Evolutionary conservation across 805 yeast genomes (phyloP).

Genomic region (Metschnikowia continentalis): DNA sequence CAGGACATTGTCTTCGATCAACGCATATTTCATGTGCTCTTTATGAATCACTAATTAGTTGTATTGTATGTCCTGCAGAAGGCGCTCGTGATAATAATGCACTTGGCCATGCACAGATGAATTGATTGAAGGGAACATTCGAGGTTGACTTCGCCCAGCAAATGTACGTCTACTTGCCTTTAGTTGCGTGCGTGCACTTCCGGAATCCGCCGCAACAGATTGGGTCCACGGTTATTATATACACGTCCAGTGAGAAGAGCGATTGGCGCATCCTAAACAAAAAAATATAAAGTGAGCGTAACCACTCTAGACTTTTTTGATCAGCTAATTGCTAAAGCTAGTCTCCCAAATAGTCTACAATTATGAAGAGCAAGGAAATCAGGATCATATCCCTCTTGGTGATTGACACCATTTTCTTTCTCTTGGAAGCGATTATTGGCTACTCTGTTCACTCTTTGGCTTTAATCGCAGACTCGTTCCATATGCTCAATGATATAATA

Average conservation of each 20-base stretch:
- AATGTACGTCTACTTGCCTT: background rate
- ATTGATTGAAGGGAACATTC: background rate
- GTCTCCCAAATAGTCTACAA: background rate
- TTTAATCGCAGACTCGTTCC: constrained; percentile 93
- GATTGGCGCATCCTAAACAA: background rate
- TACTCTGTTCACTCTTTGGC: constrained; percentile 94
- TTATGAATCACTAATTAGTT: background rate
- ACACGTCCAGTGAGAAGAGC: background rate
- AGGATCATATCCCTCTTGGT: constrained; percentile 68
- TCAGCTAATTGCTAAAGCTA: background rate
- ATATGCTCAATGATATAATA: constrained; percentile 92
- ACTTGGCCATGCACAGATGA: background rate
- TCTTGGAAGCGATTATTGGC: constrained; percentile 80
- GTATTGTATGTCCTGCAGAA: background rate
- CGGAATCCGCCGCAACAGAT: background rate
- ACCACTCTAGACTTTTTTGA: background rate
- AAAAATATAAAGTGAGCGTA: constrained; percentile 1
- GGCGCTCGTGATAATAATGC: background rate
- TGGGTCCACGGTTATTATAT: background rate
- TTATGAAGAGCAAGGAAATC: constrained; percentile 55
- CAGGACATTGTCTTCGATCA: background rate
- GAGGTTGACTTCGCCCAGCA: background rate
- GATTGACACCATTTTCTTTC: constrained; percentile 78
- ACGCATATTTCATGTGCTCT: background rate
- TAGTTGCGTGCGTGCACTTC: background rate